These are phyloP conservation scores for Saccharum spontaneum DNA, from an alignment of 176 grass and related monocot genomes.

Conservation along the genomic window DNA sequence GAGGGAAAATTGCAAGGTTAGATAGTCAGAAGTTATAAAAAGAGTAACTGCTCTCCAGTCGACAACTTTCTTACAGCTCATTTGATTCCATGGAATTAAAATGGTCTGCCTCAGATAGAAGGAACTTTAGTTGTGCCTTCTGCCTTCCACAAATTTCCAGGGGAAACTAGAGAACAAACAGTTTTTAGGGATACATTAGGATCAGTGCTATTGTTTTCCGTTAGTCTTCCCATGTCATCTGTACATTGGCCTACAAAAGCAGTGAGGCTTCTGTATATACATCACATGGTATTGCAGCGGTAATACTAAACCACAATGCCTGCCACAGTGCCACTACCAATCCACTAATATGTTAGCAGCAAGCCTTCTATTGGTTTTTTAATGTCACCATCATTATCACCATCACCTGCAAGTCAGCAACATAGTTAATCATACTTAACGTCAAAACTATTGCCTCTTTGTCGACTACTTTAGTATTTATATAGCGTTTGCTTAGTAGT, in stretches of 20 bases:
- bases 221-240: neutral
- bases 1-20: neutral
- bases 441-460: neutral
- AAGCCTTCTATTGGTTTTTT: neutral
- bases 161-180: neutral
- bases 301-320: neutral
- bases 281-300: neutral
- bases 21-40: neutral
- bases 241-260: neutral
- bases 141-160: neutral
- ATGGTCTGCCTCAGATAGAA: neutral
- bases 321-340: neutral
- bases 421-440: neutral
- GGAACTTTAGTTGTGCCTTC: neutral
- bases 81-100: neutral
- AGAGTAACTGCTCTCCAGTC: neutral
- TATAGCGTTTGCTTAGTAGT: neutral
- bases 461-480: neutral
- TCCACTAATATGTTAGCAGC: neutral
- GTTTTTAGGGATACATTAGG: neutral
- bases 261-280: neutral
- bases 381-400: neutral
- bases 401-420: neutral
- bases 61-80: neutral
- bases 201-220: neutral